Percentiles rank a stretch among this genome's conserved stretches.
Conservation (phyloP, 2,329 filamentous ascomycete genomes). For the Colletotrichum limetticola region DNA sequence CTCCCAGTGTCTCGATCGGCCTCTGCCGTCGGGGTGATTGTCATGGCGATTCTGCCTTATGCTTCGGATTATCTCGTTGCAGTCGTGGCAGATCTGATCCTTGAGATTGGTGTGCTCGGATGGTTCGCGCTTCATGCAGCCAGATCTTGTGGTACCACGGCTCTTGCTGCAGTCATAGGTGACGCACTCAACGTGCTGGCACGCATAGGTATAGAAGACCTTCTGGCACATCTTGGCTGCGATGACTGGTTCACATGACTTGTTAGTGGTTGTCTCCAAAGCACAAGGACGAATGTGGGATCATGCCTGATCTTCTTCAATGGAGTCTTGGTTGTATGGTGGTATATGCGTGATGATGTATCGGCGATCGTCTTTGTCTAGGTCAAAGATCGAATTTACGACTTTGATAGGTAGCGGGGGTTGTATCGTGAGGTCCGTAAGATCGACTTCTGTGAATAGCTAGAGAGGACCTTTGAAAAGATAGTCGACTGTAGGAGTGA, state of each 20-base stretch:
- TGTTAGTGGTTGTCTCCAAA: not conserved
- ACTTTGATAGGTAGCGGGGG: no score
- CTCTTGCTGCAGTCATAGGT: conserved; percentile 25
- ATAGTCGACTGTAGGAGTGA: not conserved
- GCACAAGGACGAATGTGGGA: not conserved
- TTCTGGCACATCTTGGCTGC: conserved; percentile 27
- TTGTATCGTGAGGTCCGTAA: not conserved
- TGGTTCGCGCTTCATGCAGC: conserved; percentile 2
- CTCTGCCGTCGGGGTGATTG: no score
- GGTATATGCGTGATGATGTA: no score
- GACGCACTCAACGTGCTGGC: conserved; percentile 29
- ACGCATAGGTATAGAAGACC: conserved; percentile 36
- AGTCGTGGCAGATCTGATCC: conserved; percentile 36
- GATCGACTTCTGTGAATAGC: no score
- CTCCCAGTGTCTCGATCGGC: not conserved
- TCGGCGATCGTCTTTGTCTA: not conserved
- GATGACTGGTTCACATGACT: conserved; percentile 33
- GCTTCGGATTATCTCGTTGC: conserved; percentile 4
- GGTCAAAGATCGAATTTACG: not conserved
- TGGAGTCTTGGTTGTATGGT: not conserved
- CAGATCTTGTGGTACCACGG: not conserved
- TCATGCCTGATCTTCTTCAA: not conserved
- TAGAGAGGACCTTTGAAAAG: not conserved
- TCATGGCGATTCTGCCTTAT: not conserved
- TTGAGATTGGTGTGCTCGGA: conserved; percentile 13